These are phyloP conservation scores for Ceratocystis lukuohia DNA, from an alignment of 2,329 filamentous ascomycete species.

Conservation along the genomic window DNA sequence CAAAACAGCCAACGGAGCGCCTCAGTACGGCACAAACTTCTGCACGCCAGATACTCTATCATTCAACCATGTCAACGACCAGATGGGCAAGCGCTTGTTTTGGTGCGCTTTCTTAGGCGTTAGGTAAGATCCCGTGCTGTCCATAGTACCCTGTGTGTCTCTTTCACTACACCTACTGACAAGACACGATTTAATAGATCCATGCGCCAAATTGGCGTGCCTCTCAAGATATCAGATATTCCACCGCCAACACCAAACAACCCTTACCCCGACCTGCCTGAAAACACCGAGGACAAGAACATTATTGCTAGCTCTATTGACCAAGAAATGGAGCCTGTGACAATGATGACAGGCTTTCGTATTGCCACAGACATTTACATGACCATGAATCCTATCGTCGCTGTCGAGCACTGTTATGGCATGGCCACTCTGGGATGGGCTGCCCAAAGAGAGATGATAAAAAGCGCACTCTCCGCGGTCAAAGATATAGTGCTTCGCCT, in stretches of 20 bases:
- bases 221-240: constrained; percentile 58
- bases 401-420: constrained; percentile 72
- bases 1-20: constrained; percentile 29
- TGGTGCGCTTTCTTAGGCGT: constrained; percentile 70
- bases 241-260: constrained; percentile 62
- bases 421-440: constrained; percentile 65
- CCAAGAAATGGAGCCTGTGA: constrained; percentile 54
- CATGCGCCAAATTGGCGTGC: constrained; percentile 62
- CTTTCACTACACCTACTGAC: constrained; percentile 19
- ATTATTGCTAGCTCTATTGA: constrained; percentile 57
- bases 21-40: constrained; percentile 19
- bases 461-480: constrained; percentile 55
- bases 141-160: not conserved
- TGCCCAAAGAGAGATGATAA: constrained; percentile 60
- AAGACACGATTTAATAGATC: constrained; percentile 36
- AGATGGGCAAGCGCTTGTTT: constrained; percentile 66
- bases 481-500: constrained; percentile 55
- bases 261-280: constrained; percentile 64
- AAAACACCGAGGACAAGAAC: constrained; percentile 73
- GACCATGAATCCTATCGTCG: constrained; percentile 65
- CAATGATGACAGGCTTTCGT: constrained; percentile 68
- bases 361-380: constrained; percentile 63
- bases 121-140: constrained; percentile 33
- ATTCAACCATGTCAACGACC: constrained; percentile 57
- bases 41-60: constrained; percentile 35